phyloP scores from a whole-genome alignment of 2,329 filamentous ascomycete species.

The Fusarium continuum region DNA sequence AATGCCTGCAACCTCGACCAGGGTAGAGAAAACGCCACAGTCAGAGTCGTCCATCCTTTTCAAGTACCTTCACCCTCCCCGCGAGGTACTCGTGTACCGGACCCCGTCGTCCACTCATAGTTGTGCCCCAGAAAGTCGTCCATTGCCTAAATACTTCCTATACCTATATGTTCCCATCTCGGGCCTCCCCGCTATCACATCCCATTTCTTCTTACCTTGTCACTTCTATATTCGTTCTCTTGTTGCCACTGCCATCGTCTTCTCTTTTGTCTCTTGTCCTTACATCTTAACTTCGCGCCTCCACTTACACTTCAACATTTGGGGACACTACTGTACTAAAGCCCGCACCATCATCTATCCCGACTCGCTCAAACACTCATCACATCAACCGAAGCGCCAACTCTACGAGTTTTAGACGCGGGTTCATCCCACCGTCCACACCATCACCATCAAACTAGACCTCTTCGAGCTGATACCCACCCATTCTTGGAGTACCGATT shows the following conservation, averaged over 20 bases:
- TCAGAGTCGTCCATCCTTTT: constrained; percentile 36
- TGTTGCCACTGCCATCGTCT: constrained; percentile 29
- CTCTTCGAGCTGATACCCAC: constrained; percentile 38
- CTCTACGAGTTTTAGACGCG: constrained; percentile 37
- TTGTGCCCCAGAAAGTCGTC: constrained; percentile 37
- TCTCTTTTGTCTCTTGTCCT: constrained; percentile 14
- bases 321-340: constrained; percentile 22
- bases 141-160: constrained; percentile 46
- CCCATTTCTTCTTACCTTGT: constrained; percentile 16
- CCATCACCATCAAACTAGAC: constrained; percentile 41
- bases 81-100: constrained; percentile 42
- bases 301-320: constrained; percentile 34
- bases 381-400: constrained; percentile 38
- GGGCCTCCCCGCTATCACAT: constrained; percentile 36
- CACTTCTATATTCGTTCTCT: constrained; percentile 31
- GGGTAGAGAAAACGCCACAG: constrained; percentile 38
- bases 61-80: constrained; percentile 40
- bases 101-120: constrained; percentile 44
- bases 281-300: constrained; percentile 7
- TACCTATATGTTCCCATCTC: constrained; percentile 33
- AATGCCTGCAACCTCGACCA: constrained; percentile 21
- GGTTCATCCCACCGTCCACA: constrained; percentile 38
- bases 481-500: constrained; percentile 24
- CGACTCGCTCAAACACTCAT: constrained; percentile 28
- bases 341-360: constrained; percentile 11